Percentiles rank a stretch among this genome's conserved stretches.
Evolutionary conservation across 768 basidiomycete genomes (phyloP).

Genomic region (Podaxis pistillaris): DNA sequence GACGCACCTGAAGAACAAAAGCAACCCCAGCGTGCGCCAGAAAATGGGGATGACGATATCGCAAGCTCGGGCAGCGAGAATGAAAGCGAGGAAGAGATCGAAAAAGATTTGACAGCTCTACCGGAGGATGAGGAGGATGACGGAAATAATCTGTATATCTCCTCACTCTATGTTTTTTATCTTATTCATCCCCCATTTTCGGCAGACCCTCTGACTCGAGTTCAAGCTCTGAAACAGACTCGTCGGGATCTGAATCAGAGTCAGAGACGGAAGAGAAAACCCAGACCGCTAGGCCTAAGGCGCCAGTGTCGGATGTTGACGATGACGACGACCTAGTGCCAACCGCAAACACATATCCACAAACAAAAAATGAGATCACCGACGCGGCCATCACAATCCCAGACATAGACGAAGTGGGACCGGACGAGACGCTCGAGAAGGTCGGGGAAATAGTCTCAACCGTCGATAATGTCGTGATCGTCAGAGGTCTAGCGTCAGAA

Average conservation of each 20-base stretch:
- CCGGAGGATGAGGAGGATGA: slow-evolving; percentile 37
- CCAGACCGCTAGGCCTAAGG: slow-evolving; percentile 14
- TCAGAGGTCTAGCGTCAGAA: slow-evolving; percentile 57
- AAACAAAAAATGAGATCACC: slow-evolving; percentile 69
- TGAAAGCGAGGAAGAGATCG: slow-evolving; percentile 75
- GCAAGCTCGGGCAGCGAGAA: slow-evolving; percentile 54
- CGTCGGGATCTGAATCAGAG: slow-evolving; percentile 32
- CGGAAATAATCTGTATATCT: slow-evolving; percentile 20
- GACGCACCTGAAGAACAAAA: slow-evolving; percentile 31
- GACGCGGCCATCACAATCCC: slow-evolving; percentile 63
- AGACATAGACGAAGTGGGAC: slow-evolving; percentile 57
- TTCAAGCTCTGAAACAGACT: slow-evolving; percentile 41
- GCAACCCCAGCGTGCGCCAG: neutral
- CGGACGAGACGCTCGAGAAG: slow-evolving; percentile 65
- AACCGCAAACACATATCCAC: slow-evolving; percentile 41
- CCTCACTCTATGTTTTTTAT: slow-evolving; percentile 7
- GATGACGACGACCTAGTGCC: slow-evolving; percentile 55
- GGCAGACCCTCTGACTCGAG: slow-evolving; percentile 37
- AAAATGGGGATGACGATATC: slow-evolving; percentile 43
- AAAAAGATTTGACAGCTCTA: slow-evolving; percentile 48
- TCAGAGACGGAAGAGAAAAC: slow-evolving; percentile 17
- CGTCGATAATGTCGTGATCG: slow-evolving; percentile 68
- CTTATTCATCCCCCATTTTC: slow-evolving; percentile 7
- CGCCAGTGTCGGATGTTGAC: slow-evolving; percentile 37
- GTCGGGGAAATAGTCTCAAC: slow-evolving; percentile 80